Conservation (phyloP, 2,329 filamentous ascomycete species). For the Byssoonygena ceratinophila region DNA sequence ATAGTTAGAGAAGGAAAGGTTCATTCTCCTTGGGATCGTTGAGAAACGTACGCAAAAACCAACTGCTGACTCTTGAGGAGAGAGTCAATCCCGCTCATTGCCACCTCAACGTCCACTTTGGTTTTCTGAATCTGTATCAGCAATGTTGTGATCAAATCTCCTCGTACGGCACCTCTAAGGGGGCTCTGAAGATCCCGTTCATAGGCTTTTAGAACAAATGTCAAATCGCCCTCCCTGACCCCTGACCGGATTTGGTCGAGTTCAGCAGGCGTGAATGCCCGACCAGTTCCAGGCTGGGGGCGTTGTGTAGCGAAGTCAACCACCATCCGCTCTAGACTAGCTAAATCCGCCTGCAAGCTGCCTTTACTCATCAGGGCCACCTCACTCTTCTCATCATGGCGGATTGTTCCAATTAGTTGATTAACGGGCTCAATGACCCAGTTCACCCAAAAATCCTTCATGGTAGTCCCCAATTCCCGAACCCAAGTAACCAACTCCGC, state of each 20-base stretch:
- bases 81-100: slow-evolving; percentile 89
- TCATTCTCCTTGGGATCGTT: neutral
- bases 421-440: slow-evolving; percentile 83
- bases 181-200: slow-evolving; percentile 78
- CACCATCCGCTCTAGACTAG: slow-evolving; percentile 93
- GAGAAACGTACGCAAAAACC: slow-evolving; percentile 57
- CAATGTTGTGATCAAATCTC: slow-evolving; percentile 79
- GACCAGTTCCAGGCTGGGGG: slow-evolving; percentile 42
- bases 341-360: slow-evolving; percentile 78
- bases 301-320: slow-evolving; percentile 88
- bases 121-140: slow-evolving; percentile 98
- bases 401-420: slow-evolving; percentile 80
- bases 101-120: slow-evolving; percentile 94
- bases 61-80: slow-evolving; percentile 92
- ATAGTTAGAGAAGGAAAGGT: slow-evolving; percentile 6
- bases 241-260: slow-evolving; percentile 64
- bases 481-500: slow-evolving; percentile 74
- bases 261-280: slow-evolving; percentile 54
- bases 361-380: slow-evolving; percentile 95
- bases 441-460: slow-evolving; percentile 86
- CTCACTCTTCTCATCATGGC: slow-evolving; percentile 83
- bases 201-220: slow-evolving; percentile 80
- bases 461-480: slow-evolving; percentile 63
- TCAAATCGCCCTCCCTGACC: slow-evolving; percentile 85
- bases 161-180: slow-evolving; percentile 68